Conservation (phyloP, 768 basidiomycete genomes). For the Suillus cothurnatus region DNA sequence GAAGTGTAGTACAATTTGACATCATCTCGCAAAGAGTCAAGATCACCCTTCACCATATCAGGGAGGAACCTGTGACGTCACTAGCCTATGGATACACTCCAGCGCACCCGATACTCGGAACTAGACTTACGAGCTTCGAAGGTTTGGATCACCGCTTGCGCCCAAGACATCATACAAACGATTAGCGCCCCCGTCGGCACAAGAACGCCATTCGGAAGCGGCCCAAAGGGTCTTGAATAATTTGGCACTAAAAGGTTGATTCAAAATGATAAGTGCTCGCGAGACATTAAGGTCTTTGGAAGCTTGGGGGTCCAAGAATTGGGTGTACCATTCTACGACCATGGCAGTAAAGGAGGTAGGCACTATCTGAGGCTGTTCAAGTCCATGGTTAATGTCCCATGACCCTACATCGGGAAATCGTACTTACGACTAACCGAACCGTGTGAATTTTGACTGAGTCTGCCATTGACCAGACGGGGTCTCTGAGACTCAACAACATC, state of each 20-base stretch:
- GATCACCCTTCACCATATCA: constrained; percentile 89
- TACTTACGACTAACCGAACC: background rate
- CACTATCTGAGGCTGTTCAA: background rate
- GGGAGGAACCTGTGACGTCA: constrained; percentile 62
- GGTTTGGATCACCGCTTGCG: constrained; percentile 6
- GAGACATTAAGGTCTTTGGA: constrained; percentile 2
- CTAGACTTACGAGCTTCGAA: constrained; percentile 20
- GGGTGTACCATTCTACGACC: constrained; percentile 25
- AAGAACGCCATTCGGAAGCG: constrained; percentile 54
- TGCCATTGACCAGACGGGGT: background rate
- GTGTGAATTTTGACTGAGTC: background rate
- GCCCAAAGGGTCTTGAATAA: constrained; percentile 68
- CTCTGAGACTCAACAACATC: background rate
- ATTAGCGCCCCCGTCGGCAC: constrained; percentile 91
- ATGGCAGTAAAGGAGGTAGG: background rate
- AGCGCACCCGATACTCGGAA: background rate
- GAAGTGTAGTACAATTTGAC: constrained; percentile 69
- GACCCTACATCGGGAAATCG: background rate
- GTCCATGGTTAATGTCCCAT: background rate
- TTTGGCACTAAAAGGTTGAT: constrained; percentile 75
- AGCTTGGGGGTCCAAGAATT: constrained; percentile 26
- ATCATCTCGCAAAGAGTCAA: constrained; percentile 84
- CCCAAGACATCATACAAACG: constrained; percentile 63
- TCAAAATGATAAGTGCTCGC: constrained; percentile 81
- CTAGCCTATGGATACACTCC: constrained; percentile 9